Percentiles rank a stretch among this genome's conserved stretches.
phyloP scores from a whole-genome alignment of 2,329 filamentous ascomycete genomes.

The Trichoderma polysporum region DNA sequence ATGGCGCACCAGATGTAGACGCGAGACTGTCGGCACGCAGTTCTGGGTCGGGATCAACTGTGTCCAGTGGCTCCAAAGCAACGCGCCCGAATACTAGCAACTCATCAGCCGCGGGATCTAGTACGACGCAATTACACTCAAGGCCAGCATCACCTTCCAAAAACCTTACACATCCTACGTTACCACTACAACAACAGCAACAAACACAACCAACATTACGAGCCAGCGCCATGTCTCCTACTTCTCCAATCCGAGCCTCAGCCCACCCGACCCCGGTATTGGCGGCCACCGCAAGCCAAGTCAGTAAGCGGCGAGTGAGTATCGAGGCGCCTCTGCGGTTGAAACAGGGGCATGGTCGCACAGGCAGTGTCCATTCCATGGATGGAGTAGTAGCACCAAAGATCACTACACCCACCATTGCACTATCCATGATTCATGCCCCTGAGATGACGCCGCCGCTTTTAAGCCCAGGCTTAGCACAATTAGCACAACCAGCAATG shows the following conservation, averaged over 20 bases:
- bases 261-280: conserved; percentile 40
- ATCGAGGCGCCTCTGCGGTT: conserved; percentile 41
- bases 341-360: conserved; percentile 41
- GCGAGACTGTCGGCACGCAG: conserved; percentile 38
- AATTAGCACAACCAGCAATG: conserved; percentile 36
- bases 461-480: conserved; percentile 29
- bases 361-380: conserved; percentile 39
- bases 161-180: conserved; percentile 25
- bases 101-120: conserved; percentile 25
- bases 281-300: conserved; percentile 32
- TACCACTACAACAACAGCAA: conserved; percentile 23
- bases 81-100: conserved; percentile 41
- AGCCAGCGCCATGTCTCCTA: conserved; percentile 26
- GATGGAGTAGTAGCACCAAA: conserved; percentile 40
- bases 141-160: conserved; percentile 56
- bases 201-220: conserved; percentile 24
- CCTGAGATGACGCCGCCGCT: conserved; percentile 32
- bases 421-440: conserved; percentile 39
- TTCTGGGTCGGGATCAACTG: conserved; percentile 45
- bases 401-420: conserved; percentile 34
- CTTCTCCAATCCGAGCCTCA: conserved; percentile 32
- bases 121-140: conserved; percentile 30
- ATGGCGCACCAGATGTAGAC: conserved; percentile 56
- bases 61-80: conserved; percentile 47
- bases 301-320: conserved; percentile 44